phyloP scores from a whole-genome alignment of 805 yeast species.

The Lachancea fermentati region DNA sequence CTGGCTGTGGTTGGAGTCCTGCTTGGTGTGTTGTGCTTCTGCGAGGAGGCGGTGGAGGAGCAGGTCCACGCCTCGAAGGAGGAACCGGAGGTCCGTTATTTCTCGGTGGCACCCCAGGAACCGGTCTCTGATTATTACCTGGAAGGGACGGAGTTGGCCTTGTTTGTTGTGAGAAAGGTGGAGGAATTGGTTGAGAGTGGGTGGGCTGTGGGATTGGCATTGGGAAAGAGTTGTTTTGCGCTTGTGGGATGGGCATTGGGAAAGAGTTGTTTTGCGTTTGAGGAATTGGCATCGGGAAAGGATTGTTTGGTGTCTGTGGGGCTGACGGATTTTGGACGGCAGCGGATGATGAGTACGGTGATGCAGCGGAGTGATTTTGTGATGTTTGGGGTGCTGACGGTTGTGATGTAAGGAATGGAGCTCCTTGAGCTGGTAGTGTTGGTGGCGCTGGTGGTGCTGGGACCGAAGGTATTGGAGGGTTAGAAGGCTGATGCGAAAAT shows the following conservation, averaged over 20 bases:
- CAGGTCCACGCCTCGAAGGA: slow-evolving; percentile 21
- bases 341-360: slow-evolving; percentile 5
- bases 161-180: slow-evolving; percentile 8
- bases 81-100: slow-evolving; percentile 21
- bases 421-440: slow-evolving; percentile 12
- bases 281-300: slow-evolving; percentile 6
- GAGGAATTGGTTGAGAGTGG: slow-evolving; percentile 6
- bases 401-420: slow-evolving; percentile 12
- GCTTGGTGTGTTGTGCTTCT: slow-evolving; percentile 11
- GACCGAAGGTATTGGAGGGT: too few species aligned
- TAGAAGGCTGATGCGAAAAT: too few species aligned
- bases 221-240: not conserved
- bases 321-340: slow-evolving; percentile 8
- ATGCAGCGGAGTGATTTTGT: not conserved
- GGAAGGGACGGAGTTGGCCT: slow-evolving; percentile 10
- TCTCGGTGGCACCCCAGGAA: slow-evolving; percentile 11
- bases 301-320: slow-evolving; percentile 4
- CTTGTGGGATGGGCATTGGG: slow-evolving; percentile 15
- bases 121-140: slow-evolving; percentile 5
- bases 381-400: not conserved
- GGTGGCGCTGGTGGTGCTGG: slow-evolving; percentile 8
- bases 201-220: not conserved
- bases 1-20: slow-evolving; percentile 5
- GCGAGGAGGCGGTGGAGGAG: slow-evolving; percentile 23
- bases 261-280: slow-evolving; percentile 14